These are phyloP conservation scores for Saccharomyces pastorianus DNA, from an alignment of 1,139 yeast species.

Conservation along the genomic window DNA sequence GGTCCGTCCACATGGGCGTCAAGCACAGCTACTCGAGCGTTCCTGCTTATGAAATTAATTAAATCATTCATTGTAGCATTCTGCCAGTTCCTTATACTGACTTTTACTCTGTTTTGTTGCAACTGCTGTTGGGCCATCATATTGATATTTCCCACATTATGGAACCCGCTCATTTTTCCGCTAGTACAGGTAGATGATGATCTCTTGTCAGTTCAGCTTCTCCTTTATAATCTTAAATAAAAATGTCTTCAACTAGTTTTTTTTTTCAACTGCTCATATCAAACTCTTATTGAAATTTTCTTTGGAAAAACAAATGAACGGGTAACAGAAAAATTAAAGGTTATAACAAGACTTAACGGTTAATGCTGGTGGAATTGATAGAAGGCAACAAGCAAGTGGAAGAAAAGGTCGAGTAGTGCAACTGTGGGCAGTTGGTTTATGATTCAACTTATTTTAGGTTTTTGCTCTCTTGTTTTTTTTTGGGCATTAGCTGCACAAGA, in stretches of 20 bases:
- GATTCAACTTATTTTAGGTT: too few relatives aligned
- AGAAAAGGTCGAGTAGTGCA: too few relatives aligned
- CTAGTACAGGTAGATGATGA: background rate
- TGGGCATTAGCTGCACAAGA: too few relatives aligned
- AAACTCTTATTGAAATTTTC: background rate
- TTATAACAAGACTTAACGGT: background rate
- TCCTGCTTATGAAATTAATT: slow-evolving; percentile 59
- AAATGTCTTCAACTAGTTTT: background rate
- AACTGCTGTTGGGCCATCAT: slow-evolving; percentile 25
- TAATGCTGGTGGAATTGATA: too few relatives aligned
- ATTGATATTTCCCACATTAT: slow-evolving; percentile 24
- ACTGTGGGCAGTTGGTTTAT: too few relatives aligned
- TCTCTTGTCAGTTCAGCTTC: background rate
- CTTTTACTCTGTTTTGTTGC: slow-evolving; percentile 21
- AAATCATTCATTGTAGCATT: slow-evolving; percentile 67
- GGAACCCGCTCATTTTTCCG: slow-evolving; percentile 25
- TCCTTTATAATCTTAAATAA: background rate
- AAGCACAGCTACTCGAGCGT: slow-evolving; percentile 48
- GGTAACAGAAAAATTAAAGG: background rate
- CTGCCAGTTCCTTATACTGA: slow-evolving; percentile 66
- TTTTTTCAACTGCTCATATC: background rate
- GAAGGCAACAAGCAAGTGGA: too few relatives aligned
- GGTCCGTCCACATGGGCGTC: slow-evolving; percentile 42
- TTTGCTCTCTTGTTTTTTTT: too few relatives aligned
- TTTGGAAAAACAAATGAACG: background rate